Conservation (phyloP, 192 early-diverging fungal species). For the Coemansia aciculifera region DNA sequence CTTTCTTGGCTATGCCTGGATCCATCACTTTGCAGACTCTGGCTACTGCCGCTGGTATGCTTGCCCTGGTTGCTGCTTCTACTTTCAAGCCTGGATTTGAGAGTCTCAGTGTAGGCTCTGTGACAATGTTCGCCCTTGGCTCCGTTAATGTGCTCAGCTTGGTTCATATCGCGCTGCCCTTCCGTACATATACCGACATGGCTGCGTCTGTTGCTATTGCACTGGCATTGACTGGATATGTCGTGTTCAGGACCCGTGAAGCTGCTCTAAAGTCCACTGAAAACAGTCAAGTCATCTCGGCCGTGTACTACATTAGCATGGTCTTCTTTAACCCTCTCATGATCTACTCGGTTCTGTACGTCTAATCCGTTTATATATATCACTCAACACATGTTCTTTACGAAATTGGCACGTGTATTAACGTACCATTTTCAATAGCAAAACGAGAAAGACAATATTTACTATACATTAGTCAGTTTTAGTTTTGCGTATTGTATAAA, state of each 20-base stretch:
- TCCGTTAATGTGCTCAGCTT: neutral
- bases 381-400: neutral
- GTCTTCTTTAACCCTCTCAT: constrained; percentile 6
- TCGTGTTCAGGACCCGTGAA: constrained; percentile 1
- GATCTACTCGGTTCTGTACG: neutral
- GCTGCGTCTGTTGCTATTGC: neutral
- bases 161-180: constrained; percentile 1
- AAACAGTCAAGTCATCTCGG: neutral
- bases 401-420: neutral
- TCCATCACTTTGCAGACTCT: constrained; percentile 5
- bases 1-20: neutral
- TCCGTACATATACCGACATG: neutral
- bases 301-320: constrained; percentile 1
- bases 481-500: neutral
- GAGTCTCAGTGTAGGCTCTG: neutral
- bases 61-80: neutral
- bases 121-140: neutral
- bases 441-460: neutral
- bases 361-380: neutral
- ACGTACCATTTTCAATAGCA: neutral
- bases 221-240: neutral
- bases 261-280: neutral
- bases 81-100: constrained; percentile 1
- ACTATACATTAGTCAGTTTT: neutral
- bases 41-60: constrained; percentile 1